Base-by-base conservation (phyloP, 108 stramenopile species). In the Cylindrotheca fusiformis region DNA sequence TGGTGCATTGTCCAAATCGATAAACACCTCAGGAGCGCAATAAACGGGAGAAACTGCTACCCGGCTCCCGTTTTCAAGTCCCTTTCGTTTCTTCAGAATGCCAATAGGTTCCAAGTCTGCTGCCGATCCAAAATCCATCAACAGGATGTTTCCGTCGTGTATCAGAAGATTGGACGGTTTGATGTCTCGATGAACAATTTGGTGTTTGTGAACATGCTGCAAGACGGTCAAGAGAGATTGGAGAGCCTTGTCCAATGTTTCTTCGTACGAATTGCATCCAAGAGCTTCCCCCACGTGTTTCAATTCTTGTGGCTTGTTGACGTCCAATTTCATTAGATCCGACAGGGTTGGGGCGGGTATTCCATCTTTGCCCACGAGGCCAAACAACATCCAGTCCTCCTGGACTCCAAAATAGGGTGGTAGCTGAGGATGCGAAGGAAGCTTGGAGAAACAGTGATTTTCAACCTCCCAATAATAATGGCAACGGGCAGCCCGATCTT, bases 101-200 rank as follows among this genome's bases (percentile, higher is more conserved):
- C 29, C 55, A 56, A 12, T 56, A 32, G 79, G 79, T 54, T 86
- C 81, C 24, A 92, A 64, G 49, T 92, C 91, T 12, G 87, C 87
- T 41, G 91, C 91, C 44, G 75, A 78, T 10, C 91, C 91, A 79
- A 88, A 92, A 71, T 92, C 91, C 60, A 92, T 78, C 44, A 92
- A 51, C 77, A 72, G 55, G 51, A 74, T 41, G 48, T 19, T 23
- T 41, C 56, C 32, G 30, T 63, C 17, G 33, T 60, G 56, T 2
- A 84, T 71, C 10, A 88, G 55, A 10, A 92, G 58, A 63, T 88
- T 88, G 23, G 71, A 81, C 8, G 87, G 91, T 69, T 92, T 92
- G 48, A 88, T 67, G 73, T 92, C 91, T 8, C 91, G 80, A 71
- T 92, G 91, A 17, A 86, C 81, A 44, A 92, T 82, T 20, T 77